Base-by-base conservation (phyloP, 1,284 basidiomycete species). In the Malassezia cuniculi region DNA sequence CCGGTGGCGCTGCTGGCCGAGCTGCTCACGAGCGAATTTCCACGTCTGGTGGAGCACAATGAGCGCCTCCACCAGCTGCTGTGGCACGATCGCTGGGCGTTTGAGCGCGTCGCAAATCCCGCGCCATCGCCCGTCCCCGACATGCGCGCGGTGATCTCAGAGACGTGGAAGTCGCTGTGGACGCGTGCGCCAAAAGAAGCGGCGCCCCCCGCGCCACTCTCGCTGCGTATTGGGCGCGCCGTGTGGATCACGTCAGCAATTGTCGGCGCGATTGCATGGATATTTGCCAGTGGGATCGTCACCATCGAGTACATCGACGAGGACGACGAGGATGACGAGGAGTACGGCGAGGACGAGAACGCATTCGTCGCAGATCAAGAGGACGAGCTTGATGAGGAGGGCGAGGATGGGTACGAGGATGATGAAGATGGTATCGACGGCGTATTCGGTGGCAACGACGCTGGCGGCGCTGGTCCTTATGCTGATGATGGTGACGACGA, bases 201-300 rank as follows among this genome's bases (percentile, higher is more conserved):
- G 16, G 19, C 27, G 20, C 18, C 16, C n/a, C 25, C n/a, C 6
- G 30, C 34, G 15, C 21, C 40, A 24, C 29, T 36, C 16, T 39
- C 39, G 15, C 21, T 59, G 42, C 39, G 48, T 6, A 34, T 44
- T 21, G 57, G 57, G 14, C 42, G 57, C 16, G 36, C 43, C 9
- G 21, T 51, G 24, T 60, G 55, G 51, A 44, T 53, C 31, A 43
- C 45, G 19, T 47, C 47, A 15, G 57, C 57, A 6, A 25, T 60
- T n/a, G 15, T 60, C 3, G 57, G 51, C 9, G 25, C 56, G 26
- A 36, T 60, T 10, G 51, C 50, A 10, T 60, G 46, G 35, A 36
- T 56, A n/a, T 47, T 57, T 36, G 48, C 48, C 17, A 55, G 51
- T 26, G 57, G 57, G 26, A 50, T 60, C 46, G 50, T 60, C 40